Base-by-base conservation (phyloP, 1,139 yeast species). In the Geotrichum restrictum region DNA sequence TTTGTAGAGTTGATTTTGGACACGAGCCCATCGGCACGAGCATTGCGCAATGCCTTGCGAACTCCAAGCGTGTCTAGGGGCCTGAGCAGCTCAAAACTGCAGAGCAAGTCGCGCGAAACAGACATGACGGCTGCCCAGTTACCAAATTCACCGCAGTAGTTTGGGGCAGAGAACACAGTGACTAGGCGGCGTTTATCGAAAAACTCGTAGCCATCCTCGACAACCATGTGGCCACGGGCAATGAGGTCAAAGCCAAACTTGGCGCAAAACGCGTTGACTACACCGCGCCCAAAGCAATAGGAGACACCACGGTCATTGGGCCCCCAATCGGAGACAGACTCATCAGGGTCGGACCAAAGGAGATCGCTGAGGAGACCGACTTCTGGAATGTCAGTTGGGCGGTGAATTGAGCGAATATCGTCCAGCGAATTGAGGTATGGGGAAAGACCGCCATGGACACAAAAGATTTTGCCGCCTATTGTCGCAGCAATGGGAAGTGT, bases 41-140 rank as follows among this genome's bases (percentile, higher is more conserved):
- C 52, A 27, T 50, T 42, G 19, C 50, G 46, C 32, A 54, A 34
- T 13, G 52, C 57, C 31, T 44, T 51, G 22, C 51, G 40, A 11
- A 54, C 55, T 1, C 55, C 57, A 6, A 49, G 45, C 11, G 50
- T 54, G 42, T 93, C 98, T 63, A 93, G 44, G 98, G 98, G 98
- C 73, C 93, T 93, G 70, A 93, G 81, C 65, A 93, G 91, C 74
- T 93, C 98, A 85, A 93, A 93, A 14, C 97, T 88, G 76, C 98
- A 93, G 65, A 93, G 79, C 66, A 93, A 80, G 69, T 93, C 84
- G 71, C 91, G 97, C 70, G 91, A 98, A 53, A 93, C 98, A 65
- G 95, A 83, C 98, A 93, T 93, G 96, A 93, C 89, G 34, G 98
- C 98, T 64, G 98, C 98, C 11, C 97, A 96, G 69, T 93, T 93